Evolutionary conservation across 805 yeast genomes (phyloP).

Genomic region (Yarrowia osloensis): DNA sequence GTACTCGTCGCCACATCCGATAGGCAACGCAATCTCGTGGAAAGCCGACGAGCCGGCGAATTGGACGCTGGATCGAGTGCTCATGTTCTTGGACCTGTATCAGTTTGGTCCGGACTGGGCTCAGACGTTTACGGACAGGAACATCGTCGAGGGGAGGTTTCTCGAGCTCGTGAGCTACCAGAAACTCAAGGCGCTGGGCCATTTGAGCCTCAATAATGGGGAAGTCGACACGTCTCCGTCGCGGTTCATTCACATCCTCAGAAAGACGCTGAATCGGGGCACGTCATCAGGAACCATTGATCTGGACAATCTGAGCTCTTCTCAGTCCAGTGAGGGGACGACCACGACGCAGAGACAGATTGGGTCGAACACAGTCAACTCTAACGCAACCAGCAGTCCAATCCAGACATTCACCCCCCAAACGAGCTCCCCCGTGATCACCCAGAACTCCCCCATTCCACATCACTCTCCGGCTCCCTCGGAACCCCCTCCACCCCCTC

Average conservation of each 20-base stretch:
- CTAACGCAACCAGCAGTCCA: background rate
- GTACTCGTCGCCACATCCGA: constrained; percentile 27
- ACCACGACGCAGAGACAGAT: background rate
- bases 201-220: constrained; percentile 41
- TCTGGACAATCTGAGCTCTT: background rate
- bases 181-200: constrained; percentile 51
- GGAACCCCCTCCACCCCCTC: constrained; percentile 19
- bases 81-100: constrained; percentile 66
- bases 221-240: constrained; percentile 54
- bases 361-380: no score
- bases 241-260: constrained; percentile 57
- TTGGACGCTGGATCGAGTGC: constrained; percentile 73
- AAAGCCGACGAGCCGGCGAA: constrained; percentile 49
- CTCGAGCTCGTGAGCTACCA: constrained; percentile 69
- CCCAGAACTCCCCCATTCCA: constrained; percentile 3
- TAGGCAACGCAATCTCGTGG: constrained; percentile 4
- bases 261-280: constrained; percentile 47
- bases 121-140: constrained; percentile 58
- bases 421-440: background rate
- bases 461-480: constrained; percentile 13
- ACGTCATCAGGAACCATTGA: constrained; percentile 31
- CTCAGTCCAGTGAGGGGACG: background rate
- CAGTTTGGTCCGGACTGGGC: constrained; percentile 75
- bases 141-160: constrained; percentile 63
- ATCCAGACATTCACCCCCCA: background rate